Evolutionary conservation across 257 asterid species (phyloP), one percentile per base, ranked within the genome.

Genomic region (Rubia yunnanensis): DNA sequence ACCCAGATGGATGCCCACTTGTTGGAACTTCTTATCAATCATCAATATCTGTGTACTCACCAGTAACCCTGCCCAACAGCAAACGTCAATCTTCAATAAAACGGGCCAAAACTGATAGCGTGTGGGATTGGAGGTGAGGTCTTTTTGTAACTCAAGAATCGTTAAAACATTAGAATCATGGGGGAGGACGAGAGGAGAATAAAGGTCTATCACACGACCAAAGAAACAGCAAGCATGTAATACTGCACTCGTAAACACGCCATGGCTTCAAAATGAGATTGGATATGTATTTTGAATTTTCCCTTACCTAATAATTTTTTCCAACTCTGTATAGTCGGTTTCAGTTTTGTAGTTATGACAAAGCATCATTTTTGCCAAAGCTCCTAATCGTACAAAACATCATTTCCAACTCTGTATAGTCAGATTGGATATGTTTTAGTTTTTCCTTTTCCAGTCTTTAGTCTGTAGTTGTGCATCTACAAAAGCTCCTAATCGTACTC

Each of bases 11-110:
- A 44, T 44, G 50, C 22, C n/a, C 52, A 17, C 5, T 14, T 44
- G 50, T 44, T 44, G 46, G 20, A n/a, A n/a, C n/a, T 64, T 14
- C 64, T 10, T 28, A 10, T 65, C 38, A 65, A 39, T 13, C 73
- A 39, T 83, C 94, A 54, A 80, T 39, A 76, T 88, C 94, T 78
- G 35, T 41, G 73, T 83, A 91, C 79, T 83, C 89, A 41, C 96
- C 96, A 0, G 95, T 88, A 60, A 78, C 78, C 88, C 96, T 91
- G 81, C 60, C 10, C 66, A 59, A 48, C 75, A 36, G 44, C 11
- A 3, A 63, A 27, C 17, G 27, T 46, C 56, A 26, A 50, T 7
- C 49, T 41, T 41, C n/a, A 44, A 44, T 44, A 15, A 5, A 28
- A 52, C 8, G 26, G 10, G 20, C 38, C 34, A 44, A 48, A 15